Percentiles rank a stretch among this genome's conserved stretches.
Evolutionary conservation across 2,329 filamentous ascomycete species (phyloP).

Genomic region (Trichoderma sp.): DNA sequence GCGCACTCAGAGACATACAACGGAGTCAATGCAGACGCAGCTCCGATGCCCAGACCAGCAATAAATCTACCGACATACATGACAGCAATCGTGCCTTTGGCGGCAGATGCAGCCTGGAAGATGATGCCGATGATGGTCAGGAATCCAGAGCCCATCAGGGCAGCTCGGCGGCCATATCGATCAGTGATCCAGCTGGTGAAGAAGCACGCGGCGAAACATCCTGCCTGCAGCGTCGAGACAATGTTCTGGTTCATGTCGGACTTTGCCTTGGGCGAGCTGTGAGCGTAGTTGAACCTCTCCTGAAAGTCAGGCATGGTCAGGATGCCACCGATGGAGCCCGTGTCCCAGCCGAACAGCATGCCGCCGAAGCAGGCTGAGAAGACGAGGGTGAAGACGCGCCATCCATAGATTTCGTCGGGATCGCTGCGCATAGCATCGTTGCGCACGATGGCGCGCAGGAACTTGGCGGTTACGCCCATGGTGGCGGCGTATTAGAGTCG

Average conservation of each 20-base stretch:
- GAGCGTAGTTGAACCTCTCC: conserved; percentile 41
- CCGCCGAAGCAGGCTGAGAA: conserved; percentile 69
- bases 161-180: conserved; percentile 54
- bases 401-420: conserved; percentile 68
- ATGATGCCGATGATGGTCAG: conserved; percentile 63
- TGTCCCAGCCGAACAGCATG: conserved; percentile 54
- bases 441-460: conserved; percentile 60
- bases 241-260: conserved; percentile 65
- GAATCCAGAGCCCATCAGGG: conserved; percentile 57
- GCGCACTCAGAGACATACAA: conserved; percentile 52
- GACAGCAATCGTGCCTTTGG: conserved; percentile 54
- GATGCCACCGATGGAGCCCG: conserved; percentile 68
- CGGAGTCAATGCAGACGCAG: conserved; percentile 48
- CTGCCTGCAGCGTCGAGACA: conserved; percentile 70
- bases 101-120: conserved; percentile 61
- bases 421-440: conserved; percentile 72
- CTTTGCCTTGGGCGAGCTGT: conserved; percentile 32
- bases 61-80: conserved; percentile 68
- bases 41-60: conserved; percentile 52
- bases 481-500: neutral
- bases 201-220: conserved; percentile 66
- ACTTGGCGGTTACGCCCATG: conserved; percentile 44
- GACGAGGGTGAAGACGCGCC: conserved; percentile 65
- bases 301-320: conserved; percentile 61
- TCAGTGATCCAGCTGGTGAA: conserved; percentile 56